Conservation (phyloP, 2,329 filamentous ascomycete genomes). For the Raffaelea deltoideospora region DNA sequence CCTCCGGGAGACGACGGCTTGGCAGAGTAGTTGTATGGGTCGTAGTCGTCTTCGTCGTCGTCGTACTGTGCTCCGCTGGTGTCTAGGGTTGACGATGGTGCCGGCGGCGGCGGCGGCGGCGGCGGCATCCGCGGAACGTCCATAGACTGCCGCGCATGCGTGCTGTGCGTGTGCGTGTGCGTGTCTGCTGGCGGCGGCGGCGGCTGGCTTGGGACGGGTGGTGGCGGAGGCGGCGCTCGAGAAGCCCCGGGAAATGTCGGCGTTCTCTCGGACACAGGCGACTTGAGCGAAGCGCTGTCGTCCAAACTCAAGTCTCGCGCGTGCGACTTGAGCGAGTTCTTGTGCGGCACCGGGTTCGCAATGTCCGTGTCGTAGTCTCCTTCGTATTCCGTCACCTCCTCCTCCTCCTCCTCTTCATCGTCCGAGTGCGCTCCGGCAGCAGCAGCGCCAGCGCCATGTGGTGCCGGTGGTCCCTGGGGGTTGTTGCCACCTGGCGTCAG, state of each 20-base stretch:
- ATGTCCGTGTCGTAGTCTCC: slow-evolving; percentile 98
- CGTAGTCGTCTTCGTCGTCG: slow-evolving; percentile 55
- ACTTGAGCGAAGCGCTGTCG: slow-evolving; percentile 46
- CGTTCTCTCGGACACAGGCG: slow-evolving; percentile 30
- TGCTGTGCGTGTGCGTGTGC: slow-evolving; percentile 33
- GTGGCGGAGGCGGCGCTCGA: slow-evolving; percentile 50
- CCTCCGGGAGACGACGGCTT: slow-evolving; percentile 17
- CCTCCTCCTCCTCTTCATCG: slow-evolving; percentile 50
- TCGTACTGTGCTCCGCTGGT: slow-evolving; percentile 25
- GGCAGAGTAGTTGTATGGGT: slow-evolving; percentile 47
- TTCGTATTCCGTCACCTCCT: slow-evolving; percentile 85
- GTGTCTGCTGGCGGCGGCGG: slow-evolving; percentile 13
- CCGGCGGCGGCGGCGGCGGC: slow-evolving; percentile 44
- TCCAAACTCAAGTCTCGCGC: slow-evolving; percentile 63
- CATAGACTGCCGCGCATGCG: slow-evolving; percentile 47
- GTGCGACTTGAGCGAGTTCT: slow-evolving; percentile 79
- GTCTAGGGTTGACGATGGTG: slow-evolving; percentile 32
- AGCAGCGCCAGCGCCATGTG: slow-evolving; percentile 16
- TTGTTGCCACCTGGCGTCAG: no score
- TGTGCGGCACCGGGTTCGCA: slow-evolving; percentile 81
- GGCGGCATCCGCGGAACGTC: slow-evolving; percentile 59
- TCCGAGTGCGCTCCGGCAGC: slow-evolving; percentile 5
- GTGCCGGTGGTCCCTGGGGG: slow-evolving; percentile 3
- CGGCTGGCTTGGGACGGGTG: slow-evolving; percentile 45
- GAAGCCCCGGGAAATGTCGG: slow-evolving; percentile 47